Base-by-base conservation (phyloP, 192 early-diverging fungal species). In the Backusella westeae region DNA sequence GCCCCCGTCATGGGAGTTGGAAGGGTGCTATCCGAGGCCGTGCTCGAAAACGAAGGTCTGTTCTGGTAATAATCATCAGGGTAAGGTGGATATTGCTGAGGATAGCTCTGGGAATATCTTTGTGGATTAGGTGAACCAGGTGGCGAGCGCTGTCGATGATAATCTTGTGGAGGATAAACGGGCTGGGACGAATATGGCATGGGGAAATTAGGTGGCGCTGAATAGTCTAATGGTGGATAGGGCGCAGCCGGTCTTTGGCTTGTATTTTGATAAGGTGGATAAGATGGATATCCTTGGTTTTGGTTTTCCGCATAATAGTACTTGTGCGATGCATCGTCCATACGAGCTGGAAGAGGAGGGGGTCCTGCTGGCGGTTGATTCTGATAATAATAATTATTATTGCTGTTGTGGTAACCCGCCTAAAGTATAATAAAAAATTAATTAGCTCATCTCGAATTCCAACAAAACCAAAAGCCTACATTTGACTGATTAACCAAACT, bases 331-430 rank as follows among this genome's bases (percentile, higher is more conserved):
- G 19, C 68, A 15, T 69, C 68, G 23, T 69, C 68, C 21, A 19
- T 69, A 26, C 68, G 68, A 23, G 68, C n/a, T 29, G 68, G 68
- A 38, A 69, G 68, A 26, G 34, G 68, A 69, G 68, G 67, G 17
- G 67, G 68, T 38, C 56, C 26, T 29, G 56, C 23, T 29, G 68
- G 36, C 41, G 19, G 35, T 21, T 39, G 35, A n/a, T 41, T 69
- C n/a, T 69, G 34, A 69, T 69, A 23, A 69, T 35, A 69, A 69
- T 23, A 21, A 69, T 15, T 39, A 38, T 69, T 69, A 4, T 39
- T 39, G 34, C 26, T 39, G 19, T 69, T 69, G 3, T 63, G 26
- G 56, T 63, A 63, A 29, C 56, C 56, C 23, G 56, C 56, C 56
- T 63, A 63, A 59, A 23, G 26, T 10, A 59, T 59, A 59, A 26